Percentiles rank a stretch among this genome's conserved stretches.
phyloP scores from a whole-genome alignment of 495 filamentous ascomycete genomes.

The Extremus antarcticus region DNA sequence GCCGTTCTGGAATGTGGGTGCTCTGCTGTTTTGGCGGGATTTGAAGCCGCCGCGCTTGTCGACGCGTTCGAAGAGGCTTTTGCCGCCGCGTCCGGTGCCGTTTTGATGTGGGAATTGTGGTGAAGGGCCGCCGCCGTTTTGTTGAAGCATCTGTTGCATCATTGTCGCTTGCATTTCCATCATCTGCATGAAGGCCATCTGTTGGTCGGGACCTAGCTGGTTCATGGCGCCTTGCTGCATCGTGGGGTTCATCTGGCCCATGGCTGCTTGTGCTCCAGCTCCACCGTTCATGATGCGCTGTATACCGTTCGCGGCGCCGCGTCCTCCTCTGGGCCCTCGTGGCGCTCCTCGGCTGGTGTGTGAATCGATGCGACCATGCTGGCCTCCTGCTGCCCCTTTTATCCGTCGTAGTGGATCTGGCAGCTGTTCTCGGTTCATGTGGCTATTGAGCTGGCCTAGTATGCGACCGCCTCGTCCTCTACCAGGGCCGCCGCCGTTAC shows the following conservation, averaged over 20 bases:
- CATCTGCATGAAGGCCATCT: constrained; percentile 72
- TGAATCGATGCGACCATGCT: constrained; percentile 61
- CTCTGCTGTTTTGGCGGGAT: constrained; percentile 17
- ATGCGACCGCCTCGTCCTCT: constrained; percentile 51
- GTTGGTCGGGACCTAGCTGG: constrained; percentile 51
- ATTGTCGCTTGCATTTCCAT: constrained; percentile 70
- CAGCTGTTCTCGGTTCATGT: constrained; percentile 59
- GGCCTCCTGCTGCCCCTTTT: constrained; percentile 50
- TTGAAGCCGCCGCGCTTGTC: constrained; percentile 38
- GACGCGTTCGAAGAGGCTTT: constrained; percentile 72
- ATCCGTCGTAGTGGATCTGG: constrained; percentile 65
- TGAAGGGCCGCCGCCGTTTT: constrained; percentile 29
- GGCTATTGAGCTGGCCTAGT: constrained; percentile 75
- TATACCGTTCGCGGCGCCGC: constrained; percentile 6
- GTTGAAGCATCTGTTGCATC: constrained; percentile 51
- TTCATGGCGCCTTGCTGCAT: constrained; percentile 32
- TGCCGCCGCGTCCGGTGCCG: constrained; percentile 35
- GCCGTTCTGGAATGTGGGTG: constrained; percentile 6
- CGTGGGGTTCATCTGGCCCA: constrained; percentile 29
- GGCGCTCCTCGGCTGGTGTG: constrained; percentile 57
- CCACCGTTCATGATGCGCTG: constrained; percentile 17
- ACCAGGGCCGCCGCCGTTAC: constrained; percentile 50
- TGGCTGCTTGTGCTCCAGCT: not conserved
- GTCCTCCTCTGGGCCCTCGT: constrained; percentile 43
- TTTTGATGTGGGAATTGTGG: constrained; percentile 7